A percentile compares a stretch with the other conserved stretches of the same genome.
phyloP scores from a whole-genome alignment of 208 protist species.

The Acanthamoeba culbertsoni region DNA sequence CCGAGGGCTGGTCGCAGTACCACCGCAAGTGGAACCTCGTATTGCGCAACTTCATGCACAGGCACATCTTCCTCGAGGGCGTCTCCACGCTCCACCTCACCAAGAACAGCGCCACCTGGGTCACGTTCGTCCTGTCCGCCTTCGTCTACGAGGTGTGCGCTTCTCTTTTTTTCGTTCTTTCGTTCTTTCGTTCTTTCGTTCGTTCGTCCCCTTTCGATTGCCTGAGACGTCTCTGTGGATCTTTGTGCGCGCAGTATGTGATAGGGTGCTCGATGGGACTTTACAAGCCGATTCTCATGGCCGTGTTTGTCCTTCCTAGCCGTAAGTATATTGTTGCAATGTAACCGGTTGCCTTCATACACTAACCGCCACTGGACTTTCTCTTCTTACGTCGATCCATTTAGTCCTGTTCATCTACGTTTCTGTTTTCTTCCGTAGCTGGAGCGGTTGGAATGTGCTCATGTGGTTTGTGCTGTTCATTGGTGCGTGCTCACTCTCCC shows the following conservation, averaged over 20 bases:
- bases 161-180: background rate
- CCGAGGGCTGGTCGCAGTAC: background rate
- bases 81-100: background rate
- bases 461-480: slow-evolving; percentile 62
- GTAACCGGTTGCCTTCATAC: no score
- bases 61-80: slow-evolving; percentile 49
- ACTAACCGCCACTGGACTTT: background rate
- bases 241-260: slow-evolving; percentile 24
- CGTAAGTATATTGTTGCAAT: no score
- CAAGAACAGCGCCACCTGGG: slow-evolving; percentile 28
- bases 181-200: background rate
- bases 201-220: background rate
- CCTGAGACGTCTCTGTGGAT: no score
- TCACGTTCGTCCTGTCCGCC: slow-evolving; percentile 39
- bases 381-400: no score
- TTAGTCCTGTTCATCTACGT: slow-evolving; percentile 42
- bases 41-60: slow-evolving; percentile 48
- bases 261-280: slow-evolving; percentile 11
- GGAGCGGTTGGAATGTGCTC: slow-evolving; percentile 45
- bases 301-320: slow-evolving; percentile 9
- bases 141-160: background rate
- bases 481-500: background rate
- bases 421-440: background rate
- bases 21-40: slow-evolving; percentile 56
- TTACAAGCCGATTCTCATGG: slow-evolving; percentile 39